Percentiles rank a stretch among this genome's conserved stretches.
These are phyloP conservation scores for Penicillium waksmanii DNA, from an alignment of 495 filamentous ascomycete species.

Conservation along the genomic window DNA sequence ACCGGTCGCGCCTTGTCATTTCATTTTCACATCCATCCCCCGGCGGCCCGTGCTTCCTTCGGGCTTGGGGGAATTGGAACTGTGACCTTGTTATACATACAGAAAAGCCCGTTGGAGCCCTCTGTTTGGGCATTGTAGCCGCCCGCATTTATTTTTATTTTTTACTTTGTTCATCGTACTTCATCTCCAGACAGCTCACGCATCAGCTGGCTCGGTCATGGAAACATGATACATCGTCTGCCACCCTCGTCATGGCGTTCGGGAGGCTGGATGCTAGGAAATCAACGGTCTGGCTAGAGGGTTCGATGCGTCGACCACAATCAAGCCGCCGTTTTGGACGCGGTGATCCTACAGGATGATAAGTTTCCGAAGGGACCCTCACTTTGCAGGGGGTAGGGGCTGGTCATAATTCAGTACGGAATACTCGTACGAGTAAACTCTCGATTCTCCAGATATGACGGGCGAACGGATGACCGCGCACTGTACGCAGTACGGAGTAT, in stretches of 20 bases:
- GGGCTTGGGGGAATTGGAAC: neutral
- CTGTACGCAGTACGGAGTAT: neutral
- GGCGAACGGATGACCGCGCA: slow-evolving; percentile 3
- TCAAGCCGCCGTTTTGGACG: slow-evolving; percentile 7
- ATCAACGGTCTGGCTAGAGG: neutral
- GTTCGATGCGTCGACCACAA: slow-evolving; percentile 2
- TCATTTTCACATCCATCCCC: neutral
- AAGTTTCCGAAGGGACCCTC: slow-evolving; percentile 6
- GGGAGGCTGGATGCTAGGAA: neutral
- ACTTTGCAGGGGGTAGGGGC: neutral
- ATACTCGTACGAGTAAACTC: neutral
- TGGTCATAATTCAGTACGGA: slow-evolving; percentile 14
- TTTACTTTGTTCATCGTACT: neutral
- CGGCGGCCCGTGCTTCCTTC: neutral
- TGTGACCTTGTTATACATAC: neutral
- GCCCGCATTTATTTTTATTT: slow-evolving; percentile 2
- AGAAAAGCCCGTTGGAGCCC: neutral
- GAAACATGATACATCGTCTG: slow-evolving; percentile 12
- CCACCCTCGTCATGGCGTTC: slow-evolving; percentile 1
- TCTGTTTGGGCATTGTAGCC: slow-evolving; percentile 5
- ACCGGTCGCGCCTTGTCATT: slow-evolving; percentile 2
- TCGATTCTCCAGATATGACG: neutral
- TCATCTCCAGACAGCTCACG: slow-evolving; percentile 6
- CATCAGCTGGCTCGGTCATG: slow-evolving; percentile 16
- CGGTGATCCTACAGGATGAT: slow-evolving; percentile 2